Base-by-base conservation (phyloP, 441 rosid genomes). In the Pelargonium myrrhifolium region DNA sequence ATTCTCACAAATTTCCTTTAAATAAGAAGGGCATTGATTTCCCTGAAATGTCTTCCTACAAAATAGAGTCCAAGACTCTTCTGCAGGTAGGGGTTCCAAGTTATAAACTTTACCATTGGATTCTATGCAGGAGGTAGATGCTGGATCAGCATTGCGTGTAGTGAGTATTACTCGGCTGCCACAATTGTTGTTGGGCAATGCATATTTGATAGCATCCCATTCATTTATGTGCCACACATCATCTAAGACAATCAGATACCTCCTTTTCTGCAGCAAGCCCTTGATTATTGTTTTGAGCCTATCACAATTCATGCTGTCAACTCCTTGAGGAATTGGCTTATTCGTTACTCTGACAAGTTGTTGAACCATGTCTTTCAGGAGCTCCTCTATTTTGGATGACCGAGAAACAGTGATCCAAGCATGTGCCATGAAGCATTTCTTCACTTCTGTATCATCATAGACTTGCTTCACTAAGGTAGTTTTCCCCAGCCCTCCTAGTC, bases 131-230 rank as follows among this genome's bases (percentile, higher is more conserved):
- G 75, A 65, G 24, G 74, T 60, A 58, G 49, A 42, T 17, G 79
- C 85, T 31, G 74, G 59, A 31, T 69, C 79, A 20, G 12, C 45
- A 11, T 53, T 74, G 1, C 75, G 74, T 2, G 85, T 79, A 6
- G 85, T 82, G 40, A 77, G 78, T 56, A 77, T 68, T 60, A 79
- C 76, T 45, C 81, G 70, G 68, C 79, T 79, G 51, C 81, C 75
- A 4, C 11, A 31, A 11, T 68, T 20, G 7, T 68, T 76, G 9
- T 72, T 26, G 37, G 82, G 80, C 65, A 81, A 68, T 7, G 80
- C 77, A 9, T 65, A 24, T 56, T 78, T 74, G 70, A 80, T 31
- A 4, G 78, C 79, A 37, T 78, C 68, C 83, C 86, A 80, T 11
- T 51, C 70, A 26, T 65, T 61, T 20, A 71, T 47, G 3, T 58